phyloP scores from a whole-genome alignment of 2,329 filamentous ascomycete genomes.

The Aspergillus sp. region DNA sequence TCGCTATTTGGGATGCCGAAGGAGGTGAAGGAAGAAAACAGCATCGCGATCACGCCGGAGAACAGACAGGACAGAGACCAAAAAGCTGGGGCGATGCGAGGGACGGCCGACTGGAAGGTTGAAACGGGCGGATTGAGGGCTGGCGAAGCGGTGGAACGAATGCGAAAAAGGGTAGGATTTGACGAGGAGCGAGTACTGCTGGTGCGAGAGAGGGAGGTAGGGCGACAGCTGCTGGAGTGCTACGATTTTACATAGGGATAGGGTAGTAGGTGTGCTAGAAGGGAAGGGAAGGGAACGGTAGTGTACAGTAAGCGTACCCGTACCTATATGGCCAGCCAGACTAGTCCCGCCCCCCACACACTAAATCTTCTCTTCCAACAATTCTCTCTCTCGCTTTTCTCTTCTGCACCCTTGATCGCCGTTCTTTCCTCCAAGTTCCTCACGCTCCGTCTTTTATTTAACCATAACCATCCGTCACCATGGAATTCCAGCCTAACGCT shows the following conservation, averaged over 20 bases:
- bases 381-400: slow-evolving; percentile 1
- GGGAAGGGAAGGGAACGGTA: background rate
- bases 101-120: slow-evolving; percentile 9
- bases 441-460: background rate
- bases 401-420: background rate
- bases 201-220: slow-evolving; percentile 59
- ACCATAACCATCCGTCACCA: slow-evolving; percentile 18
- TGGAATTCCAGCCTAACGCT: slow-evolving; percentile 42
- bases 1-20: slow-evolving; percentile 37
- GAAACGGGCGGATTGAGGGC: slow-evolving; percentile 15
- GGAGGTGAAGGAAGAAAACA: slow-evolving; percentile 39
- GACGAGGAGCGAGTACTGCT: slow-evolving; percentile 90
- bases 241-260: slow-evolving; percentile 72
- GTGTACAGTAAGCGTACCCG: background rate
- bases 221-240: slow-evolving; percentile 64
- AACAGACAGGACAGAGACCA: slow-evolving; percentile 13
- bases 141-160: slow-evolving; percentile 32
- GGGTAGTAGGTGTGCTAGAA: no score
- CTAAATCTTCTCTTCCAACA: background rate
- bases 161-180: slow-evolving; percentile 66
- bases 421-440: slow-evolving; percentile 3
- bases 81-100: slow-evolving; percentile 2
- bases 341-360: background rate
- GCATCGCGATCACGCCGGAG: slow-evolving; percentile 45
- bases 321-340: background rate